Conservation (phyloP, 371 early-diverging fungal genomes). For the Saksenaea vasiformis region DNA sequence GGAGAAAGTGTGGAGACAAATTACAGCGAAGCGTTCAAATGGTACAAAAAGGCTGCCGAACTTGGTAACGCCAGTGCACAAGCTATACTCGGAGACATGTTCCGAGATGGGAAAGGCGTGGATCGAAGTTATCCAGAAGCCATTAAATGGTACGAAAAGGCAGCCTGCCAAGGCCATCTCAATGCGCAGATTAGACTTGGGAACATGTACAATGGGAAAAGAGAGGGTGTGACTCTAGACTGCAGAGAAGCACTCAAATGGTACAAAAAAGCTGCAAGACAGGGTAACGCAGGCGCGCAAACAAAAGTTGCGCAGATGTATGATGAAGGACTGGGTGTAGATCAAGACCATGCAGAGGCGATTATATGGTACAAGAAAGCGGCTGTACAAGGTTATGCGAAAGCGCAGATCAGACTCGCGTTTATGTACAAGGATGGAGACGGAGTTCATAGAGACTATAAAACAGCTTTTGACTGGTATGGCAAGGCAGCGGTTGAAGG, state of each 20-base stretch:
- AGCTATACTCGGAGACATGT: no score
- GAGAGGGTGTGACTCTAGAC: slow-evolving; percentile 22
- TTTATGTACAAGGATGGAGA: no score
- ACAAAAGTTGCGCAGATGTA: slow-evolving; percentile 30
- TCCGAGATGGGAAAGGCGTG: no score
- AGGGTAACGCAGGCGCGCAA: slow-evolving; percentile 36
- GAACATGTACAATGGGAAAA: slow-evolving; percentile 40
- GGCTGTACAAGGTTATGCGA: slow-evolving; percentile 25
- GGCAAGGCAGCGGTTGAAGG: no score
- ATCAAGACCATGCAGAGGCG: slow-evolving; percentile 6
- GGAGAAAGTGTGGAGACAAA: slow-evolving; percentile 32
- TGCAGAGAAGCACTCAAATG: slow-evolving; percentile 24
- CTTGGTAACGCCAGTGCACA: no score
- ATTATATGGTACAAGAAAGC: slow-evolving; percentile 49
- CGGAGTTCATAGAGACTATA: no score
- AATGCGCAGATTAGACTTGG: slow-evolving; percentile 27
- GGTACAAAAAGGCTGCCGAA: slow-evolving; percentile 33
- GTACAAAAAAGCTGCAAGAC: slow-evolving; percentile 36
- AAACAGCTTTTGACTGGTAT: no score
- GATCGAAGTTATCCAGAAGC: no score
- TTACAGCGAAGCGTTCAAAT: slow-evolving; percentile 16
- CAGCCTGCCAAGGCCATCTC: no score
- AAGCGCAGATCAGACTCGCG: no score
- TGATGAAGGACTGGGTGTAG: no score
- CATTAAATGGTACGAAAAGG: no score